Evolutionary conservation across 2,329 filamentous ascomycete genomes (phyloP).

Genomic region (Calycina herbarum): DNA sequence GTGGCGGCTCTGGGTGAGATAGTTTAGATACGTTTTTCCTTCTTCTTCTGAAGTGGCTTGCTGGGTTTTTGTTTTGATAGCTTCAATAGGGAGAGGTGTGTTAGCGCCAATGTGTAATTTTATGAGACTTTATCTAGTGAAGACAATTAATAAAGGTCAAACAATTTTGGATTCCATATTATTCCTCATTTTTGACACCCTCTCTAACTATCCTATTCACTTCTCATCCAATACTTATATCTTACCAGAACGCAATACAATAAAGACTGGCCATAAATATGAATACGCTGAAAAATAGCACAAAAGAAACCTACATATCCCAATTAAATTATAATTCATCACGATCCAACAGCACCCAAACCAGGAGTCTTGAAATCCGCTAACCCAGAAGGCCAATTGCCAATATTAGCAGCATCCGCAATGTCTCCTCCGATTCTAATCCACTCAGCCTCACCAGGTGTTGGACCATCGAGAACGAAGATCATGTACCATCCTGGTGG

Average conservation of each 20-base stretch:
- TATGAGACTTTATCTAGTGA: too few species aligned
- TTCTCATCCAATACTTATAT: neutral
- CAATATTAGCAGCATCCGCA: constrained; percentile 42
- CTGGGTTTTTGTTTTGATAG: too few species aligned
- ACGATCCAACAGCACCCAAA: constrained; percentile 26
- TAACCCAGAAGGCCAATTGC: constrained; percentile 58
- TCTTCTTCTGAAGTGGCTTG: too few species aligned
- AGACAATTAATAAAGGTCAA: neutral
- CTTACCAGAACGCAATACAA: neutral
- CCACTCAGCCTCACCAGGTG: constrained; percentile 55
- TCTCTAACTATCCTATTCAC: neutral
- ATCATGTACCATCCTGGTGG: constrained; percentile 65
- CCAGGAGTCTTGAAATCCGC: constrained; percentile 43
- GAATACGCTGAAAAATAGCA: neutral
- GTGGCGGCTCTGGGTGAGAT: neutral
- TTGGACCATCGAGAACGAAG: constrained; percentile 60
- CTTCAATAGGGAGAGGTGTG: too few species aligned
- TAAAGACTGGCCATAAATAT: neutral
- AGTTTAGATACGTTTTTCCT: too few species aligned
- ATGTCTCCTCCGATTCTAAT: constrained; percentile 27
- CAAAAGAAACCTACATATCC: neutral
- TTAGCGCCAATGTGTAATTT: too few species aligned
- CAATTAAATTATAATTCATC: neutral
- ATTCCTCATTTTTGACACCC: neutral
- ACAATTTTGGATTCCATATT: neutral